phyloP scores from a whole-genome alignment of 768 basidiomycete species.

The Trametes cubensis region DNA sequence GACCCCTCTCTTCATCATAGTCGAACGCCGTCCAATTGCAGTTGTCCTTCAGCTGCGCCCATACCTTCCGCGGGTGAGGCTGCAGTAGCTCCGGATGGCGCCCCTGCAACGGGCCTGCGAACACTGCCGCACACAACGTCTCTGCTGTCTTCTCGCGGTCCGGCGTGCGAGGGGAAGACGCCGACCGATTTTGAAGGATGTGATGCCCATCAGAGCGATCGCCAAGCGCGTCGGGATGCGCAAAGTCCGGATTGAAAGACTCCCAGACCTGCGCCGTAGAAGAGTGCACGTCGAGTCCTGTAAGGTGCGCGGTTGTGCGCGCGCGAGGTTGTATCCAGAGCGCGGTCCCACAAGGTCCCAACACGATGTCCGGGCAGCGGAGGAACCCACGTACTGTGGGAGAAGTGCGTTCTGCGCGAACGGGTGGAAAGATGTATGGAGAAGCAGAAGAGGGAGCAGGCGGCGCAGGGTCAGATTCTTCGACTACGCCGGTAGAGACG shows the following conservation, averaged over 20 bases:
- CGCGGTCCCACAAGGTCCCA: conserved; percentile 60
- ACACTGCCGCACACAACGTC: conserved; percentile 49
- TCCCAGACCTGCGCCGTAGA: conserved; percentile 20
- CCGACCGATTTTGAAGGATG: conserved; percentile 1
- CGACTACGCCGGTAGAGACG: neutral
- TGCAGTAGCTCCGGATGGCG: conserved; percentile 19
- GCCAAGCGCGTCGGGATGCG: conserved; percentile 6
- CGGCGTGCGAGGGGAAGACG: neutral
- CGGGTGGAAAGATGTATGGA: conserved; percentile 53
- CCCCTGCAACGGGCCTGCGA: conserved; percentile 49
- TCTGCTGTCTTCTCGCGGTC: conserved; percentile 32
- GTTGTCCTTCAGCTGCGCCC: conserved; percentile 34
- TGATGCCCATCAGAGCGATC: neutral
- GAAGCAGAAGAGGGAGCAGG: conserved; percentile 24
- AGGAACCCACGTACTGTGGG: conserved; percentile 52
- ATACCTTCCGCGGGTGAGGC: conserved; percentile 35
- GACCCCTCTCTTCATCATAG: conserved; percentile 60
- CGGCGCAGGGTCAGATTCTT: neutral
- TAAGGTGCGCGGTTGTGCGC: conserved; percentile 46
- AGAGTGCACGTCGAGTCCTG: conserved; percentile 31
- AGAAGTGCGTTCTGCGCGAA: conserved; percentile 38
- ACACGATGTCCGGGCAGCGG: conserved; percentile 53
- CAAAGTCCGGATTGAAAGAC: conserved; percentile 16
- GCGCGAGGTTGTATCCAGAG: conserved; percentile 61
- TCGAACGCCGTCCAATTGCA: conserved; percentile 59